Conservation (phyloP, 495 filamentous ascomycete genomes). For the Trichoderma asperelloides region DNA sequence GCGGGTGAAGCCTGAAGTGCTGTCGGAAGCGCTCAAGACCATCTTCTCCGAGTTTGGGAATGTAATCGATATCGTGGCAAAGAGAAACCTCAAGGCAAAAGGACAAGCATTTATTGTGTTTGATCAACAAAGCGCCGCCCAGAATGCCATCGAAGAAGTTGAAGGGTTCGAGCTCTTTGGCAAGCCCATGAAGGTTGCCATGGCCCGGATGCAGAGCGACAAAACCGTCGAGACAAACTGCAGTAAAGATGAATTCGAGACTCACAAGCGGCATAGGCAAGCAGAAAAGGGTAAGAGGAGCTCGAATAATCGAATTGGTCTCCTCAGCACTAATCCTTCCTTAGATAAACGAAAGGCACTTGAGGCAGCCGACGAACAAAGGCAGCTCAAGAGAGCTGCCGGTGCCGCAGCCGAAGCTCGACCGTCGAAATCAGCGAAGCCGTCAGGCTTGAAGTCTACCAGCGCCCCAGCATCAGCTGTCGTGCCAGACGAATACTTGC, state of each 20-base stretch:
- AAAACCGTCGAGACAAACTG: constrained; percentile 67
- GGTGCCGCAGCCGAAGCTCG: constrained; percentile 43
- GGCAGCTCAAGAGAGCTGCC: constrained; percentile 67
- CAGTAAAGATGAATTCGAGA: constrained; percentile 75
- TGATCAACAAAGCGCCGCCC: constrained; percentile 65
- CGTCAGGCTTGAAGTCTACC: constrained; percentile 74
- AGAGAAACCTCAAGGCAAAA: constrained; percentile 84
- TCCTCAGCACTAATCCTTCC: not conserved
- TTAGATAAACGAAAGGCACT: constrained; percentile 86
- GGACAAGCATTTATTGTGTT: constrained; percentile 97
- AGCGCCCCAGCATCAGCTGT: constrained; percentile 59
- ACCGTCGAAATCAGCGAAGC: constrained; percentile 63
- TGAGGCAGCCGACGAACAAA: constrained; percentile 72
- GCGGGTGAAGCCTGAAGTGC: constrained; percentile 69
- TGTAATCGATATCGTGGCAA: constrained; percentile 85
- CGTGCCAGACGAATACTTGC: constrained; percentile 93
- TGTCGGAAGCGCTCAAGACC: constrained; percentile 63
- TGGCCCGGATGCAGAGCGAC: constrained; percentile 80
- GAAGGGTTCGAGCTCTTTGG: constrained; percentile 93
- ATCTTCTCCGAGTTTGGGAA: constrained; percentile 89
- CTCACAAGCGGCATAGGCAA: constrained; percentile 73
- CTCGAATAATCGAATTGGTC: not conserved
- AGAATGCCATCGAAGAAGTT: constrained; percentile 75
- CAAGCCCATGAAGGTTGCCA: constrained; percentile 82
- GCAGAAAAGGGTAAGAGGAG: constrained; percentile 73